Percentiles rank a stretch among this genome's conserved stretches.
phyloP scores from a whole-genome alignment of 306 rosid species.

The Dalbergia cochinchinensis region DNA sequence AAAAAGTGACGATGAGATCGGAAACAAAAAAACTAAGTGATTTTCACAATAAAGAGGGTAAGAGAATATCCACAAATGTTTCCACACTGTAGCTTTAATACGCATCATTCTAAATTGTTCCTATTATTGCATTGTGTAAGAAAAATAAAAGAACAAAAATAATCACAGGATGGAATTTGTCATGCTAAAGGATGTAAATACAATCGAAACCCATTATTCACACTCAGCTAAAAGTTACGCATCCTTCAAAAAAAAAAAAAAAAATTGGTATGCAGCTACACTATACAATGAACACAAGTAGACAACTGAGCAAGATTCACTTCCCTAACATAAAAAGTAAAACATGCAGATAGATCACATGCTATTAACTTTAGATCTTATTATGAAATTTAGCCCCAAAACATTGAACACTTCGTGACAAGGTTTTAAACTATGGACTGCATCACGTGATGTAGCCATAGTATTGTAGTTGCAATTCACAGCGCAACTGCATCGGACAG shows the following conservation, averaged over 20 bases:
- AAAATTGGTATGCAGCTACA: background rate
- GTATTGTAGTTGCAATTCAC: too few relatives aligned
- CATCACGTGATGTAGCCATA: too few relatives aligned
- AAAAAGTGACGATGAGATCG: constrained; percentile 28
- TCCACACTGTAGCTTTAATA: constrained; percentile 26
- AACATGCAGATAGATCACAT: constrained; percentile 6
- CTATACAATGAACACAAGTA: background rate
- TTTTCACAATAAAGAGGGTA: background rate
- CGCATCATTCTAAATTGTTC: constrained; percentile 27
- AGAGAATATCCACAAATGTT: background rate
- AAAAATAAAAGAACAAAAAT: background rate
- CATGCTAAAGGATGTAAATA: background rate
- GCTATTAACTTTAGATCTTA: constrained; percentile 12
- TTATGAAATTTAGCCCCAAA: constrained; percentile 23
- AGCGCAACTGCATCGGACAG: too few relatives aligned
- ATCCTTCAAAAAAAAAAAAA: background rate
- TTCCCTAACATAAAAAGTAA: constrained; percentile 13
- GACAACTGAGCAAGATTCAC: constrained; percentile 7
- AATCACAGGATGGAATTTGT: constrained; percentile 1
- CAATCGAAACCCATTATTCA: constrained; percentile 27
- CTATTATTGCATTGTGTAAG: background rate
- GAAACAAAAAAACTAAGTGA: constrained; percentile 33
- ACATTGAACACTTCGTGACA: background rate
- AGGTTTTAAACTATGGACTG: too few relatives aligned
- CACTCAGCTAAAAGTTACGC: background rate